Percentiles rank a stretch among this genome's conserved stretches.
phyloP scores from a whole-genome alignment of 352 stramenopile species.

The Globisporangium nodosum region DNA sequence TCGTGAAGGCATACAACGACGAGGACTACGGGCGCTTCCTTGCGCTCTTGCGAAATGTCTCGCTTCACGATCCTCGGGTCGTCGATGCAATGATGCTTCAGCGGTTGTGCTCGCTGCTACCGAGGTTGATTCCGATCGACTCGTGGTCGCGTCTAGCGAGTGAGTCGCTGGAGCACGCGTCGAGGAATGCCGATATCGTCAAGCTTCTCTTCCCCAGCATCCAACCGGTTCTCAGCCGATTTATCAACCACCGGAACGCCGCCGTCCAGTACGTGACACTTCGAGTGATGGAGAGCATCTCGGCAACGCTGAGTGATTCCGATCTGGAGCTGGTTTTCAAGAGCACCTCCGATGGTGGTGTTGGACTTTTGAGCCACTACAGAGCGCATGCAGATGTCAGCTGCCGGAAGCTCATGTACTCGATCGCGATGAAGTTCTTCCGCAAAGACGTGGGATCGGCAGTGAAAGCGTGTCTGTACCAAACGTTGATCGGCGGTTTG shows the following conservation, averaged over 20 bases:
- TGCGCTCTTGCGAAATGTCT: conserved; percentile 52
- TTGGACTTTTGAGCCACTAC: conserved; percentile 34
- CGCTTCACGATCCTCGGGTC: conserved; percentile 43
- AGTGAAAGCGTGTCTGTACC: conserved; percentile 19
- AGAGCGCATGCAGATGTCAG: conserved; percentile 26
- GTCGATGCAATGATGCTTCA: conserved; percentile 72
- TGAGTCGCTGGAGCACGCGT: conserved; percentile 40
- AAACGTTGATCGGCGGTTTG: conserved; percentile 42
- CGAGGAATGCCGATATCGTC: conserved; percentile 26
- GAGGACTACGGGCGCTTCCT: conserved; percentile 72
- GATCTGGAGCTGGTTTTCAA: conserved; percentile 25
- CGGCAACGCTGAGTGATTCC: conserved; percentile 22
- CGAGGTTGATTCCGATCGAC: conserved; percentile 50
- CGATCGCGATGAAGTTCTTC: conserved; percentile 31
- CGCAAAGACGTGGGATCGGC: conserved; percentile 15
- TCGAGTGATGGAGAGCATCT: conserved; percentile 31
- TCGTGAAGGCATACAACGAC: conserved; percentile 43
- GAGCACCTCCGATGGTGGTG: conserved; percentile 21
- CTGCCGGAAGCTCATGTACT: conserved; percentile 38
- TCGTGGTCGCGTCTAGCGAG: conserved; percentile 46
- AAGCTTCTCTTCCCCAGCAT: conserved; percentile 45
- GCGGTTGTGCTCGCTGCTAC: conserved; percentile 58
- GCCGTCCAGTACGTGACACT: conserved; percentile 41
- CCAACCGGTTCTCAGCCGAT: conserved; percentile 37
- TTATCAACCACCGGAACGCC: conserved; percentile 46